Conservation (phyloP, 345 rosid genomes). For the Balakata baccata region DNA sequence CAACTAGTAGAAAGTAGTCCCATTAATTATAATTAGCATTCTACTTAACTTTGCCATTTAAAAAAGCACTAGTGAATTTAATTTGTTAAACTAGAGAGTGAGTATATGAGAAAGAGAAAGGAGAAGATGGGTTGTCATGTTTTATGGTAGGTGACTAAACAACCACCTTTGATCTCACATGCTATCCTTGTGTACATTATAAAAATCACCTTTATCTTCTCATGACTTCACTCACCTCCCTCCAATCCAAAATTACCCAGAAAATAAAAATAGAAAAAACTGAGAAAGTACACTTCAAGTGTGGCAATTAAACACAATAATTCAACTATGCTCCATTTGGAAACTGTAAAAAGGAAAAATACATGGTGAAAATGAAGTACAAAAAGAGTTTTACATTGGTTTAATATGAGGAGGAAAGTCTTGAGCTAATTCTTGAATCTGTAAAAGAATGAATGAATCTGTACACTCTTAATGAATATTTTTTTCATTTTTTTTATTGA, state of each 20-base stretch:
- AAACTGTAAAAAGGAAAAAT: background rate
- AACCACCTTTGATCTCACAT: constrained; percentile 52
- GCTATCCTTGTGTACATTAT: constrained; percentile 37
- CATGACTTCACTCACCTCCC: constrained; percentile 30
- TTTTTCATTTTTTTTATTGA: background rate
- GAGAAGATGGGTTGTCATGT: constrained; percentile 46
- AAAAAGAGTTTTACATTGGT: background rate
- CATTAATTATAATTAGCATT: background rate
- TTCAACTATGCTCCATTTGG: no score
- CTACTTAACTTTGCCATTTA: constrained; percentile 7
- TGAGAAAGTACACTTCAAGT: no score
- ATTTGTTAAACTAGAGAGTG: background rate
- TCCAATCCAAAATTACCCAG: constrained; percentile 19
- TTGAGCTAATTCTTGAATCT: constrained; percentile 22
- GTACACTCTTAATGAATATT: constrained; percentile 24
- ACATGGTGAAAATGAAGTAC: background rate
- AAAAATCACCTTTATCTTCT: constrained; percentile 20
- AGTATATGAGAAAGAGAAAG: constrained; percentile 5
- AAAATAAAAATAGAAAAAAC: no score
- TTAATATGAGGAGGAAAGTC: constrained; percentile 5
- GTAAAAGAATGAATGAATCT: constrained; percentile 49
- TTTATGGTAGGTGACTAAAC: constrained; percentile 54
- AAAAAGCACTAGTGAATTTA: constrained; percentile 2
- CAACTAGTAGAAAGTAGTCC: constrained; percentile 20
- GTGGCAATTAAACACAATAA: no score